Percentiles rank a stretch among this genome's conserved stretches.
These are phyloP conservation scores for Cnidoscolus chayamansa DNA, from an alignment of 441 rosid genomes.

Conservation along the genomic window DNA sequence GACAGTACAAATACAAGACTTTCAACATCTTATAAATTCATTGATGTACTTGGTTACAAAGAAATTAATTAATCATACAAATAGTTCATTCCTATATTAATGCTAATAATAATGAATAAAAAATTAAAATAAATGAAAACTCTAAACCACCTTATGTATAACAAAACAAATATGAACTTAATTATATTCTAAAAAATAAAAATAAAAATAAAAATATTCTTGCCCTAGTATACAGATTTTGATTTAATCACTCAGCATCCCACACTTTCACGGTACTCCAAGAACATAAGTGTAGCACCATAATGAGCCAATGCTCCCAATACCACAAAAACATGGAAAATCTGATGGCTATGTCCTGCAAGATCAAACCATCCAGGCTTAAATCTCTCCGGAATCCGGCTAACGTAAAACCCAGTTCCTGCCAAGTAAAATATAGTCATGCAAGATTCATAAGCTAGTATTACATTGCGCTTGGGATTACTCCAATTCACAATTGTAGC, in stretches of 20 bases:
- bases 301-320: constrained; percentile 84
- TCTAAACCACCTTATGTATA: too few species aligned
- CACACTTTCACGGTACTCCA: constrained; percentile 63
- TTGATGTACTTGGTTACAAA: too few species aligned
- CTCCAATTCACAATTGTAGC: constrained; percentile 61
- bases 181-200: too few species aligned
- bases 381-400: constrained; percentile 65
- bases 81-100: too few species aligned
- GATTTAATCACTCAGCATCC: constrained; percentile 32
- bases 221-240: too few species aligned
- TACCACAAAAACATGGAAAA: constrained; percentile 74
- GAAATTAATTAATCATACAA: too few species aligned
- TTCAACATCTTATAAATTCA: too few species aligned
- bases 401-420: constrained; percentile 66
- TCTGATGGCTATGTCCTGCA: constrained; percentile 81
- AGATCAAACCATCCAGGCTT: constrained; percentile 77
- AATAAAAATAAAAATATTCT: too few species aligned
- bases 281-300: constrained; percentile 62
- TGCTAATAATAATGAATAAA: too few species aligned
- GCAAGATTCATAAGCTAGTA: constrained; percentile 55
- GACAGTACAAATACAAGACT: too few species aligned
- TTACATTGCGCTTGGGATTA: constrained; percentile 54
- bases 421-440: constrained; percentile 73
- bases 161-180: too few species aligned
- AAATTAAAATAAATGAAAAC: too few species aligned